phyloP scores from a whole-genome alignment of 164 flowering plant genomes.

The Saururus chinensis region DNA sequence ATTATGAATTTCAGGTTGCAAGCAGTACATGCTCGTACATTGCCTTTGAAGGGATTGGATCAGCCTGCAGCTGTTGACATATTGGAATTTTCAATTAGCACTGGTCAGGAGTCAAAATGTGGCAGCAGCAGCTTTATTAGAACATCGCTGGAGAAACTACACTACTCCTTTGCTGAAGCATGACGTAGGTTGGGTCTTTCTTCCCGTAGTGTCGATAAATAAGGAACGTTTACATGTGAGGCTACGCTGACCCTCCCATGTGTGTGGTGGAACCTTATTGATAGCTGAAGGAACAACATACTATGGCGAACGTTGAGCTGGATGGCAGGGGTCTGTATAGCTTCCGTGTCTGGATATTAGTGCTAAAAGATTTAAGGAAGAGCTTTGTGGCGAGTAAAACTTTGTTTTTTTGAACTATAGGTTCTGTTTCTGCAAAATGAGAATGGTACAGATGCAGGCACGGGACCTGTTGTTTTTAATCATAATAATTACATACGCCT shows the following conservation, averaged over 20 bases:
- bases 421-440: too few species aligned
- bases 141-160: not conserved
- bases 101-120: not conserved
- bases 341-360: too few species aligned
- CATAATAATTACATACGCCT: too few species aligned
- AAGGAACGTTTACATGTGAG: too few species aligned
- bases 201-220: too few species aligned
- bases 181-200: not conserved
- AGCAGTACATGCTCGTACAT: not conserved
- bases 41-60: not conserved
- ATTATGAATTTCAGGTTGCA: not conserved
- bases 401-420: too few species aligned
- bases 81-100: not conserved
- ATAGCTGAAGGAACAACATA: not conserved
- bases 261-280: not conserved
- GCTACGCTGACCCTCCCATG: not conserved
- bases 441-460: too few species aligned
- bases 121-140: constrained; percentile 1
- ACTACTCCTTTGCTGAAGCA: not conserved
- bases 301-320: not conserved
- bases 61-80: not conserved
- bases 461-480: too few species aligned
- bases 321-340: too few species aligned
- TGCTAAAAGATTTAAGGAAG: too few species aligned
- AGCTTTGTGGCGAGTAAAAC: too few species aligned